These are phyloP conservation scores for Starmerella asiatica DNA, from an alignment of 805 yeast species.

Conservation along the genomic window DNA sequence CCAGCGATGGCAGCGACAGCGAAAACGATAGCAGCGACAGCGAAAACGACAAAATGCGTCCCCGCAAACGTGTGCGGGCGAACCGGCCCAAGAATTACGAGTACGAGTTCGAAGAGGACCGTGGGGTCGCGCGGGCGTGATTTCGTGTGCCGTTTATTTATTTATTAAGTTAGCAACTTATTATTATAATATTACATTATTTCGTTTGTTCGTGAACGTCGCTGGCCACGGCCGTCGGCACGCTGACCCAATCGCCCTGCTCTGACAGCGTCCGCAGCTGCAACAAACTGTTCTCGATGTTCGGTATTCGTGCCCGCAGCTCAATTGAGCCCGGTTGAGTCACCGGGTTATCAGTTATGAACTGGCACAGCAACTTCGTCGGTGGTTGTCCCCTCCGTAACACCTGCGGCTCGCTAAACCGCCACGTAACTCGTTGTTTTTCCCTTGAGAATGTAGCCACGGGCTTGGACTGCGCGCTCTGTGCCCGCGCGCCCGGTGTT, in stretches of 20 bases:
- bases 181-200: too few relatives aligned
- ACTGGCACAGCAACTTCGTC: conserved; percentile 71
- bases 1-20: conserved; percentile 25
- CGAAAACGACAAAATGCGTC: conserved; percentile 28
- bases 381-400: conserved; percentile 33
- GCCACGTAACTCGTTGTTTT: conserved; percentile 77
- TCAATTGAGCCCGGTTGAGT: conserved; percentile 67
- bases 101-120: conserved; percentile 52
- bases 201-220: conserved; percentile 3
- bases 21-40: conserved; percentile 26
- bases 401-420: conserved; percentile 33
- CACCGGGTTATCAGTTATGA: conserved; percentile 59
- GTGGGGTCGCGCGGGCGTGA: conserved; percentile 17
- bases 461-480: conserved; percentile 78
- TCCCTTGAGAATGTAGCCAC: conserved; percentile 84
- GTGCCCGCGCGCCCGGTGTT: conserved; percentile 36
- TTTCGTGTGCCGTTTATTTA: not conserved
- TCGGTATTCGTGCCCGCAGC: conserved; percentile 26
- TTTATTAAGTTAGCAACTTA: not conserved
- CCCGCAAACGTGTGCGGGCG: conserved; percentile 15
- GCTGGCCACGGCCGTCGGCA: conserved; percentile 14
- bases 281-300: conserved; percentile 10
- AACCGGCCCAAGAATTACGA: conserved; percentile 42
- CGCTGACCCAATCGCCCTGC: conserved; percentile 18
- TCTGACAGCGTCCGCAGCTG: conserved; percentile 17